Conservation (phyloP, 495 filamentous ascomycete genomes). For the Aspergillus diversus region DNA sequence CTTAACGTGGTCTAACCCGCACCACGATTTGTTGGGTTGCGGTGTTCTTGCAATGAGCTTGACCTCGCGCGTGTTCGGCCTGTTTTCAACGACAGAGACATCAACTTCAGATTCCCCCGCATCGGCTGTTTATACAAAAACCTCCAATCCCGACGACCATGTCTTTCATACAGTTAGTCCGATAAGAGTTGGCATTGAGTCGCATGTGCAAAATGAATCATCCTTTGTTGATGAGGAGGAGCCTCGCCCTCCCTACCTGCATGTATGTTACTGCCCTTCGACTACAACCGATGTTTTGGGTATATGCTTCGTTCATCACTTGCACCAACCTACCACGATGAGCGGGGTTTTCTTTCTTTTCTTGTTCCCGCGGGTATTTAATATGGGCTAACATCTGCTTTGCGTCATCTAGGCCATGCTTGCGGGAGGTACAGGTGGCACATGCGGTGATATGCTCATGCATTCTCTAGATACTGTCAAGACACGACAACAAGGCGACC, state of each 20-base stretch:
- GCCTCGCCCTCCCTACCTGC: constrained; percentile 63
- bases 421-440: constrained; percentile 88
- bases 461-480: constrained; percentile 99
- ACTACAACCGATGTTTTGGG: background rate
- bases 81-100: constrained; percentile 46
- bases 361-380: no score
- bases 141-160: constrained; percentile 20
- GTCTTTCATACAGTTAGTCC: constrained; percentile 16
- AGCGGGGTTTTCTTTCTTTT: no score
- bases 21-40: constrained; percentile 39
- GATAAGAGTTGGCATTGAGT: constrained; percentile 23
- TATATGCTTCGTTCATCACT: background rate
- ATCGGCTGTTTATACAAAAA: constrained; percentile 15
- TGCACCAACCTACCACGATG: no score
- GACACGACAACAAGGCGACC: constrained; percentile 97
- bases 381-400: constrained; percentile 1
- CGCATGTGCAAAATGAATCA: constrained; percentile 23
- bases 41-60: constrained; percentile 51
- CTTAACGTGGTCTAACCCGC: constrained; percentile 37
- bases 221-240: constrained; percentile 48
- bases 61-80: constrained; percentile 48
- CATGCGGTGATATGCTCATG: constrained; percentile 96
- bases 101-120: constrained; percentile 30
- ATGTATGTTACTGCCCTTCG: constrained; percentile 51
- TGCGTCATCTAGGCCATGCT: constrained; percentile 74